Conservation (phyloP, 345 rosid species). For the Pugionium dolabratum region DNA sequence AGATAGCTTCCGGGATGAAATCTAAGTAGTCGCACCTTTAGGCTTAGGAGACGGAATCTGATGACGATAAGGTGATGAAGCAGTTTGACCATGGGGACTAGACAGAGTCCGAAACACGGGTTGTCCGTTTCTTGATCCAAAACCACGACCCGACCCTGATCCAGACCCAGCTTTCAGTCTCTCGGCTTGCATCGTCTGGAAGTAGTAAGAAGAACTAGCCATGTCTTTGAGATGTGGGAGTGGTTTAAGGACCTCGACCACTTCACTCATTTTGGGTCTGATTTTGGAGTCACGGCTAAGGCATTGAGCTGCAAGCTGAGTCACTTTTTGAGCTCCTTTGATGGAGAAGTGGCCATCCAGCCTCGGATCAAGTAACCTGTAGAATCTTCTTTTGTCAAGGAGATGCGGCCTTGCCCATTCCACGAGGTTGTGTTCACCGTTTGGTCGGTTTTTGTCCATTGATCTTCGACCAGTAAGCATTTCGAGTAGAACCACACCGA, state of each 20-base stretch:
- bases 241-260: conserved; percentile 69
- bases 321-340: conserved; percentile 79
- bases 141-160: conserved; percentile 38
- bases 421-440: conserved; percentile 77
- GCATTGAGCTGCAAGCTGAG: conserved; percentile 77
- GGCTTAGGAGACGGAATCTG: conserved; percentile 46
- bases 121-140: conserved; percentile 42
- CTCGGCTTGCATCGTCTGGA: conserved; percentile 72
- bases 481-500: conserved; percentile 81
- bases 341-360: conserved; percentile 80
- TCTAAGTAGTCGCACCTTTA: conserved; percentile 40
- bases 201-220: conserved; percentile 81
- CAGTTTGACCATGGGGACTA: conserved; percentile 42
- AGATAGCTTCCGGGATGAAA: neutral
- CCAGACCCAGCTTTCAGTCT: conserved; percentile 40
- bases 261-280: conserved; percentile 89
- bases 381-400: conserved; percentile 75
- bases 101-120: conserved; percentile 39
- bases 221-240: conserved; percentile 75
- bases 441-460: conserved; percentile 82
- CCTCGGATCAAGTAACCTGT: conserved; percentile 72
- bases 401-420: conserved; percentile 89
- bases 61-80: conserved; percentile 39
- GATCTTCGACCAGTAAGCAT: conserved; percentile 83
- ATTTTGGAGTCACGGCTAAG: conserved; percentile 79